Conservation (phyloP, 2,329 filamentous ascomycete genomes). For the Coniochaeta sp. region DNA sequence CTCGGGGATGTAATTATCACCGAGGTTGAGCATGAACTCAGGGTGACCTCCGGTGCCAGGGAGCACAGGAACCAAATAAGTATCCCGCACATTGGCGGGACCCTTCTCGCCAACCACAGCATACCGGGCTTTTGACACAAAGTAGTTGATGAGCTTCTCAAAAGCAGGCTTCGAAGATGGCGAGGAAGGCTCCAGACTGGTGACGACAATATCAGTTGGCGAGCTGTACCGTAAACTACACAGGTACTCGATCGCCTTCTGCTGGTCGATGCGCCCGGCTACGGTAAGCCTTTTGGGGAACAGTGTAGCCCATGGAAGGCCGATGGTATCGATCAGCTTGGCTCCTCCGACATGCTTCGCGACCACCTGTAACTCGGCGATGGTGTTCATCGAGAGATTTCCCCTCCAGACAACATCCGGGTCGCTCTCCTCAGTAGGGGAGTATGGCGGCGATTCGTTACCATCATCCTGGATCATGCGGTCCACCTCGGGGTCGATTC, state of each 20-base stretch:
- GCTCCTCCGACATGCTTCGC: slow-evolving; percentile 81
- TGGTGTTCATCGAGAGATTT: slow-evolving; percentile 65
- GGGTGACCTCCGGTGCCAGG: slow-evolving; percentile 65
- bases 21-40: slow-evolving; percentile 82
- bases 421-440: slow-evolving; percentile 67
- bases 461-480: slow-evolving; percentile 77
- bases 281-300: slow-evolving; percentile 65
- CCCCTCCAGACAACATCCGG: slow-evolving; percentile 75
- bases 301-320: slow-evolving; percentile 60
- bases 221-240: slow-evolving; percentile 77
- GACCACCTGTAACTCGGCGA: slow-evolving; percentile 68
- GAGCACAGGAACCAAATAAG: slow-evolving; percentile 83
- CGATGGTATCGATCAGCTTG: slow-evolving; percentile 57
- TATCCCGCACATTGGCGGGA: slow-evolving; percentile 72
- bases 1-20: slow-evolving; percentile 71
- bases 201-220: slow-evolving; percentile 76
- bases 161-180: slow-evolving; percentile 57
- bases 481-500: slow-evolving; percentile 83
- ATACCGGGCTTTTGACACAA: slow-evolving; percentile 72
- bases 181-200: slow-evolving; percentile 61
- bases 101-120: slow-evolving; percentile 78
- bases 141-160: slow-evolving; percentile 78
- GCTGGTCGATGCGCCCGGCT: slow-evolving; percentile 72
- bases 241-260: slow-evolving; percentile 84
- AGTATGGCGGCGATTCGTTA: slow-evolving; percentile 75